phyloP scores from a whole-genome alignment of 2,329 filamentous ascomycete genomes.

The Waltergamsia citrina region DNA sequence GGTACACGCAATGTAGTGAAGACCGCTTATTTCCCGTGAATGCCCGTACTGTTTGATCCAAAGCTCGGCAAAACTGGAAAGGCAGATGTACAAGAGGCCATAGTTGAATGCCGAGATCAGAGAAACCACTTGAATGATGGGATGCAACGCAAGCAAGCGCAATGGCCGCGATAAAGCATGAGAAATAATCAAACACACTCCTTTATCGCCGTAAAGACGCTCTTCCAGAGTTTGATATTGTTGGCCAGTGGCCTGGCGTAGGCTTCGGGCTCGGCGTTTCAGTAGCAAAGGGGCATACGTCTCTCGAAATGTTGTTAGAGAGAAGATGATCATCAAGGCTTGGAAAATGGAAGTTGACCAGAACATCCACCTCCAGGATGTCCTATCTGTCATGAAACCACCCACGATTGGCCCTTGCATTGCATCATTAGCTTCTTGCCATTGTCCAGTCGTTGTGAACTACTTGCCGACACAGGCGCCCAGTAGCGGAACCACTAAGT shows the following conservation, averaged over 20 bases:
- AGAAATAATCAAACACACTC: constrained; percentile 11
- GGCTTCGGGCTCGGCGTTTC: constrained; percentile 16
- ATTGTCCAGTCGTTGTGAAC: neutral
- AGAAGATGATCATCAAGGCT: constrained; percentile 20
- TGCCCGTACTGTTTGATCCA: constrained; percentile 47
- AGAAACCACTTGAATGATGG: constrained; percentile 48
- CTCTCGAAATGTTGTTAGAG: constrained; percentile 23
- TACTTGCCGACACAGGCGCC: constrained; percentile 24
- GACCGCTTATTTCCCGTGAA: constrained; percentile 45
- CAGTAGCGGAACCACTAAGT: constrained; percentile 27
- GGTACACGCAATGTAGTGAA: constrained; percentile 56
- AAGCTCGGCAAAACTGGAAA: constrained; percentile 51
- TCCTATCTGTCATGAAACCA: constrained; percentile 23
- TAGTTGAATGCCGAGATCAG: constrained; percentile 49
- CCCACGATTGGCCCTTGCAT: constrained; percentile 24
- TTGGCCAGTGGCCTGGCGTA: constrained; percentile 21
- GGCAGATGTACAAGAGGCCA: constrained; percentile 53
- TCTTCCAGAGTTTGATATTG: constrained; percentile 21
- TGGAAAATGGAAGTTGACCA: constrained; percentile 33
- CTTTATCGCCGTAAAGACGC: constrained; percentile 5
- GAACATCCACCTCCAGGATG: constrained; percentile 35
- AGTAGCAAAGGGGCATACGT: constrained; percentile 27
- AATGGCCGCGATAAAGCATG: constrained; percentile 42
- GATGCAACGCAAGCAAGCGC: constrained; percentile 45
- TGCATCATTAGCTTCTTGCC: neutral